Percentiles rank a stretch among this genome's conserved stretches.
These are phyloP conservation scores for Russula abietina DNA, from an alignment of 768 basidiomycete genomes.

Conservation along the genomic window DNA sequence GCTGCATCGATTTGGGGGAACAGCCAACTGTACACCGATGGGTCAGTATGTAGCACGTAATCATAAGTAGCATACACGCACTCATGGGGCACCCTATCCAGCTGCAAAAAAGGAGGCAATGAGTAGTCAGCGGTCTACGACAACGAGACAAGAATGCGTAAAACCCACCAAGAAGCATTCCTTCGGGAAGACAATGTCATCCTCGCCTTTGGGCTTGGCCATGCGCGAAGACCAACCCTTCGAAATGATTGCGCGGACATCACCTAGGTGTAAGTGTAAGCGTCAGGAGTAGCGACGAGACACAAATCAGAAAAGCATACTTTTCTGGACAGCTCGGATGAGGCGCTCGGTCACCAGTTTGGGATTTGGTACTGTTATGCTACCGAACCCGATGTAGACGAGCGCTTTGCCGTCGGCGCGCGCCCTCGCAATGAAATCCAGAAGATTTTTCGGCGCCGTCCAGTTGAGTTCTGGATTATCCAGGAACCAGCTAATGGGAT, in stretches of 20 bases:
- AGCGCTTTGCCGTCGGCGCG: constrained; percentile 49
- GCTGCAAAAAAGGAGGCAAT: constrained; percentile 26
- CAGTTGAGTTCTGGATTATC: constrained; percentile 57
- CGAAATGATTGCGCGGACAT: constrained; percentile 59
- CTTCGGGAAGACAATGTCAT: constrained; percentile 42
- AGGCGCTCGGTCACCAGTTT: constrained; percentile 48
- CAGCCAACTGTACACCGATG: constrained; percentile 40
- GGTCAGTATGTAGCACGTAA: not conserved
- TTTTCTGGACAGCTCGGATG: constrained; percentile 54
- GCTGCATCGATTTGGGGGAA: constrained; percentile 57
- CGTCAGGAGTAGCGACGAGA: not conserved
- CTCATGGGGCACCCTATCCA: constrained; percentile 67
- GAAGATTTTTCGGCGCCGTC: constrained; percentile 45
- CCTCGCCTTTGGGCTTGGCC: constrained; percentile 37
- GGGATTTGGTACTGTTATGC: constrained; percentile 60
- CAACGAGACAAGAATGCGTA: not conserved
- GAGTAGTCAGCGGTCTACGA: not conserved
- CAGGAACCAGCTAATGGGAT: constrained; percentile 50
- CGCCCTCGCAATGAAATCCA: constrained; percentile 52
- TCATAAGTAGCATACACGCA: constrained; percentile 24
- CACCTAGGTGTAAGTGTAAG: constrained; percentile 35
- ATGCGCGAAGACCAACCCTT: constrained; percentile 63
- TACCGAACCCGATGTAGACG: constrained; percentile 69
- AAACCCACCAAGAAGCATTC: constrained; percentile 42
- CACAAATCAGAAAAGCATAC: constrained; percentile 32